Conservation (phyloP, 305 asterid genomes). For the Solanum chacoense region DNA sequence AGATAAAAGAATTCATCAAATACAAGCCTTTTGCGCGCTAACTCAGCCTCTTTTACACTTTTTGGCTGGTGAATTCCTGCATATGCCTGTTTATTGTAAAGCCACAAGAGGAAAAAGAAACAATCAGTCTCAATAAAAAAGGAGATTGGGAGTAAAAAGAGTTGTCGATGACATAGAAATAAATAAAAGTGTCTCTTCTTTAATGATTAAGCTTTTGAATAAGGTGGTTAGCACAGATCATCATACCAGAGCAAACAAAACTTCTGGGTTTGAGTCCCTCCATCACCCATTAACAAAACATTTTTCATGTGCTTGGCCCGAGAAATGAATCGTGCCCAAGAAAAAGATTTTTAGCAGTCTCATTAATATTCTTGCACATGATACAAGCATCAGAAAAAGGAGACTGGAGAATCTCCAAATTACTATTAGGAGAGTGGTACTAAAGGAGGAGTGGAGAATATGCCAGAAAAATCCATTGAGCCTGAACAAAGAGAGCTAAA, state of each 20-base stretch:
- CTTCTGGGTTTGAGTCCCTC: not conserved
- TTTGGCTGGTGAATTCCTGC: conserved; percentile 83
- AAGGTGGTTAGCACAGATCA: not conserved
- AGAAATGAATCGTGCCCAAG: not conserved
- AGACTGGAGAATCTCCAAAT: not conserved
- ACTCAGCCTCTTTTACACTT: conserved; percentile 58
- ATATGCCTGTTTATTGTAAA: conserved; percentile 57
- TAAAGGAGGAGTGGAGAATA: not conserved
- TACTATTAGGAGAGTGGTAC: not conserved
- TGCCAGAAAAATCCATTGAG: not conserved
- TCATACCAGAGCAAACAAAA: not conserved
- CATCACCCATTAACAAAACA: not conserved
- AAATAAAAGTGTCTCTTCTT: not conserved
- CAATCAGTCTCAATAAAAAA: not conserved
- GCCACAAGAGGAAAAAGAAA: not conserved
- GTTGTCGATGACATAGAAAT: not conserved
- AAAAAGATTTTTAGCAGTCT: not conserved
- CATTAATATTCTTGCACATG: not conserved
- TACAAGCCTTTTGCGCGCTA: conserved; percentile 89
- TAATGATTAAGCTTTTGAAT: not conserved
- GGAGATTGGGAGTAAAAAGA: not conserved
- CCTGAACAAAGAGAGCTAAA: not conserved
- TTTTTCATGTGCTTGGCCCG: not conserved
- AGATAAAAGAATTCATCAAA: conserved; percentile 96
- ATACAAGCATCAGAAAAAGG: not conserved